Evolutionary conservation across 2,329 filamentous ascomycete genomes (phyloP).

Genomic region (Parasarocladium wereldwijsianum): DNA sequence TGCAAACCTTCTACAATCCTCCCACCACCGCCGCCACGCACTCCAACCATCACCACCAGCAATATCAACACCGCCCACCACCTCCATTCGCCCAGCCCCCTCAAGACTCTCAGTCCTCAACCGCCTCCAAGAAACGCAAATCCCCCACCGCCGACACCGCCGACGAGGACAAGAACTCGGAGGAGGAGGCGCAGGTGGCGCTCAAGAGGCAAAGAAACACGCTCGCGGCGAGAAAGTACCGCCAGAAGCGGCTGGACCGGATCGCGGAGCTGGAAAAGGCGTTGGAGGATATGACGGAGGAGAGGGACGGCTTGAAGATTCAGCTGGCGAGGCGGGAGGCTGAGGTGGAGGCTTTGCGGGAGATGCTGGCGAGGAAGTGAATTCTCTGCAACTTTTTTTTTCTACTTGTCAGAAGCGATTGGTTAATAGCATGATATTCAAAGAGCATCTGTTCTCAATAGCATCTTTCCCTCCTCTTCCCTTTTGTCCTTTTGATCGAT

Average conservation of each 20-base stretch:
- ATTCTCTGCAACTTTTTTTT: no score
- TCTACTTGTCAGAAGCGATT: no score
- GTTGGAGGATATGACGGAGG: conserved; percentile 41
- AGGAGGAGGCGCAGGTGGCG: conserved; percentile 12
- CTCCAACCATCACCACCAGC: conserved; percentile 1
- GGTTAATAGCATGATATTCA: no score
- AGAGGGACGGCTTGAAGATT: conserved; percentile 48
- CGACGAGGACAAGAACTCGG: conserved; percentile 3
- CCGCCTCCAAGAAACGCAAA: conserved; percentile 9
- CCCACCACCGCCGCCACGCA: not conserved
- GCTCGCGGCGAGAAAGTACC: conserved; percentile 55
- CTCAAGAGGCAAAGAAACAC: conserved; percentile 53
- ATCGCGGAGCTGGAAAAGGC: conserved; percentile 46
- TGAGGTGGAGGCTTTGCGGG: conserved; percentile 45
- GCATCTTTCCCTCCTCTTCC: no score
- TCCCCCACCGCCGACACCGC: conserved; percentile 6
- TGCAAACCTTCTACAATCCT: conserved; percentile 2
- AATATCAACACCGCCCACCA: conserved; percentile 2
- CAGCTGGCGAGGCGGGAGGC: conserved; percentile 50
- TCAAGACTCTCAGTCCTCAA: no score
- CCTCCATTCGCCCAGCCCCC: not conserved
- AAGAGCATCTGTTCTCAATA: no score
- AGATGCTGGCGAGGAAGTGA: conserved; percentile 25
- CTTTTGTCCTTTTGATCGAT: no score
- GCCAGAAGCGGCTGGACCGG: conserved; percentile 55